Evolutionary conservation across 2,329 filamentous ascomycete species (phyloP).

Genomic region (Aspergillus oerlinghausenensis): DNA sequence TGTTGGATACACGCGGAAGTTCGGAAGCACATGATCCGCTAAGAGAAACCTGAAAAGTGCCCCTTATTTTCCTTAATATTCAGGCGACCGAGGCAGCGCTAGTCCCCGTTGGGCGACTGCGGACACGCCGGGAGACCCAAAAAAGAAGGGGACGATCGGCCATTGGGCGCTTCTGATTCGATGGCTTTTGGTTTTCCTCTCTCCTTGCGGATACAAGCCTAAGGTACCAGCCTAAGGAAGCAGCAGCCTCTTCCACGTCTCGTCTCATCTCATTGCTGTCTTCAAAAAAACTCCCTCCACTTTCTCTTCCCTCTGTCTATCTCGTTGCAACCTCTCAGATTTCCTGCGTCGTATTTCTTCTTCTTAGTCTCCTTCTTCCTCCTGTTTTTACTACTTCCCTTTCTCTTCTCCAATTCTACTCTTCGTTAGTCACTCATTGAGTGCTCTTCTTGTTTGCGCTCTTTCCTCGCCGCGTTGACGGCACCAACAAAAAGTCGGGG

Average conservation of each 20-base stretch:
- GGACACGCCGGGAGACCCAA: conserved; percentile 22
- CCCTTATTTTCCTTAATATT: conserved; percentile 20
- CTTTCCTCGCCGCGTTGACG: conserved; percentile 11
- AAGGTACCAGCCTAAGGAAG: background rate
- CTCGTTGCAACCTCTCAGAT: background rate
- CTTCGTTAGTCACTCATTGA: conserved; percentile 6
- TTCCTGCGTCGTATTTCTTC: conserved; percentile 55
- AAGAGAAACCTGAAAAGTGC: conserved; percentile 1
- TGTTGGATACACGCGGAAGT: conserved; percentile 3
- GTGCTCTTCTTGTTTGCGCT: conserved; percentile 8
- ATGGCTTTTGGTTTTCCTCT: background rate
- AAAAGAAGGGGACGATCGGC: conserved; percentile 14
- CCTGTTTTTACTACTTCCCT: conserved; percentile 55
- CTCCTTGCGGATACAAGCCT: conserved; percentile 6
- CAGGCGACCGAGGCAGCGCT: conserved; percentile 15
- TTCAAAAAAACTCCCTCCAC: conserved; percentile 20
- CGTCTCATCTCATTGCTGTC: background rate
- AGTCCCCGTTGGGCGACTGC: conserved; percentile 20
- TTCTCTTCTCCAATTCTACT: conserved; percentile 58
- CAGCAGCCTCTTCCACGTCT: background rate
- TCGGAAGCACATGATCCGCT: conserved; percentile 13
- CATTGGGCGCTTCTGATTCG: background rate
- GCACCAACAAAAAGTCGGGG: conserved; percentile 7
- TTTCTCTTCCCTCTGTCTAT: conserved; percentile 17
- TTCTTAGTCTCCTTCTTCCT: conserved; percentile 55